These are phyloP conservation scores for Bryoglossum gracile DNA, from an alignment of 495 filamentous ascomycete genomes.

Conservation along the genomic window DNA sequence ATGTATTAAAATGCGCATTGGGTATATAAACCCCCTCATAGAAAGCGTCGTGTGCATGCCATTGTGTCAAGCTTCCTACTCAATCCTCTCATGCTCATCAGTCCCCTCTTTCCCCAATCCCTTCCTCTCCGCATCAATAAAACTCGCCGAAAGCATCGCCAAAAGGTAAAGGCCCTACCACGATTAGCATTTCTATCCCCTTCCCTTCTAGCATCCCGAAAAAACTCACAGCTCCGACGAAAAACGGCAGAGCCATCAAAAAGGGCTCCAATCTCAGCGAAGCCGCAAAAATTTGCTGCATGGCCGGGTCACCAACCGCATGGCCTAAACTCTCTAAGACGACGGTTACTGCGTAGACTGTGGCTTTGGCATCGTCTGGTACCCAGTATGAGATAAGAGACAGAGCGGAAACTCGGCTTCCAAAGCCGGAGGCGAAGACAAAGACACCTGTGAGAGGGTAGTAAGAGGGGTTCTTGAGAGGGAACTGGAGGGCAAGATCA, in stretches of 20 bases:
- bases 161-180: slow-evolving; percentile 9
- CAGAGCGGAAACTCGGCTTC: slow-evolving; percentile 19
- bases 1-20: too few species aligned
- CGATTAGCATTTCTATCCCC: neutral
- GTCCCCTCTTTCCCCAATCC: too few species aligned
- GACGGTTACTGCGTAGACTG: slow-evolving; percentile 18
- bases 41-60: too few species aligned
- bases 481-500: too few species aligned
- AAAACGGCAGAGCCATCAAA: slow-evolving; percentile 22
- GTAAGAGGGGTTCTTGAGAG: neutral
- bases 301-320: slow-evolving; percentile 20
- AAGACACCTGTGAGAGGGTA: slow-evolving; percentile 9
- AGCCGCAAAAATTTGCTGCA: slow-evolving; percentile 20
- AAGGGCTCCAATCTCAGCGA: slow-evolving; percentile 7
- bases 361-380: slow-evolving; percentile 17
- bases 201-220: neutral
- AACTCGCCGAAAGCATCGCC: slow-evolving; percentile 3
- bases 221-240: slow-evolving; percentile 21
- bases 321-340: slow-evolving; percentile 23
- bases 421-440: slow-evolving; percentile 22
- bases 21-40: too few species aligned
- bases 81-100: too few species aligned
- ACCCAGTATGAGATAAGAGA: slow-evolving; percentile 24
- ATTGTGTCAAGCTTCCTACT: too few species aligned
- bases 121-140: slow-evolving; percentile 13